A percentile compares a stretch with the other conserved stretches of the same genome.
Conservation (phyloP, 108 stramenopile species). For the Discostella pseudostelligera region DNA sequence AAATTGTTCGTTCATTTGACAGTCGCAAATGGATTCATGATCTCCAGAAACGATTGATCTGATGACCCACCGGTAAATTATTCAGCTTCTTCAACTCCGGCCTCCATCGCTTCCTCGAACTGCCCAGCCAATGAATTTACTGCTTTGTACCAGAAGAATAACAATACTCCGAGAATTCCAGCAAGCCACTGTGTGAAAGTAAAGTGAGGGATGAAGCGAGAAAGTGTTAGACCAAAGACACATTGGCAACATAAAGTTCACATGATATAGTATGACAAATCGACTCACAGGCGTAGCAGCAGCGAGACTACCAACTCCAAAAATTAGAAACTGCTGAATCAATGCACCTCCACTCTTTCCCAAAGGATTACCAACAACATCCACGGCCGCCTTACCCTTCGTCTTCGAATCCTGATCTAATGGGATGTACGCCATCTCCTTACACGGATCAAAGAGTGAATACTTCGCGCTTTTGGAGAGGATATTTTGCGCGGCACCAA, state of each 20-base stretch:
- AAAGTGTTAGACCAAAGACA: not conserved
- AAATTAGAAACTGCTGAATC: slow-evolving; percentile 92
- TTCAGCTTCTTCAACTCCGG: slow-evolving; percentile 24
- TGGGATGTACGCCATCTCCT: slow-evolving; percentile 99
- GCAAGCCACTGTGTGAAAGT: slow-evolving; percentile 58
- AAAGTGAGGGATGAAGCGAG: slow-evolving; percentile 37
- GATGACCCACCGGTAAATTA: not conserved
- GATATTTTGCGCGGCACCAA: slow-evolving; percentile 97
- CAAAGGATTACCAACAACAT: slow-evolving; percentile 96
- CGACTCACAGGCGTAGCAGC: slow-evolving; percentile 78
- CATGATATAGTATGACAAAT: not conserved
- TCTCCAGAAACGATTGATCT: not conserved
- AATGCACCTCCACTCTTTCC: slow-evolving; percentile 96
- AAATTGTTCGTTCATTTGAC: not conserved
- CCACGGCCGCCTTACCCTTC: slow-evolving; percentile 99
- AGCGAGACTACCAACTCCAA: slow-evolving; percentile 86
- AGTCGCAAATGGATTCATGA: too few species aligned
- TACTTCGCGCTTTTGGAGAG: slow-evolving; percentile 94
- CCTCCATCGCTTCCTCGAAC: slow-evolving; percentile 81
- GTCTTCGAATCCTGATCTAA: slow-evolving; percentile 96
- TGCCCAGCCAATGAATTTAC: slow-evolving; percentile 75
- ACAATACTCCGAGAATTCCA: slow-evolving; percentile 64
- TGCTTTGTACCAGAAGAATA: slow-evolving; percentile 78
- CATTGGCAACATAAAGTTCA: not conserved
- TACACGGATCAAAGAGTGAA: slow-evolving; percentile 96